These are phyloP conservation scores for Fraxinus pennsylvanica DNA, from an alignment of 257 asterid species.

Conservation along the genomic window DNA sequence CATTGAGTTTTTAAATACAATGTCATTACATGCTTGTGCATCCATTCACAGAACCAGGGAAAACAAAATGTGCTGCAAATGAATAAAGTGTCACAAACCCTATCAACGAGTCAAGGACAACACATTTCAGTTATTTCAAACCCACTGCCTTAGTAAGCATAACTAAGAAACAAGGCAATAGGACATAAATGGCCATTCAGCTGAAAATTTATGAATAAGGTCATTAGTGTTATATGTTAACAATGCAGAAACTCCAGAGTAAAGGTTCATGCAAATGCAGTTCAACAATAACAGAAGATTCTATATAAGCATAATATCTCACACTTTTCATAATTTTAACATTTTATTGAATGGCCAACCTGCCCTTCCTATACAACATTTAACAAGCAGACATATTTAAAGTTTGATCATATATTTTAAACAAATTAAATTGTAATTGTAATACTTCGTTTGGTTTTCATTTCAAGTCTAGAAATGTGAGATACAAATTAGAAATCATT, in stretches of 20 bases:
- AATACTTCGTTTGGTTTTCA: too few species aligned
- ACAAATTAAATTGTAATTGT: too few species aligned
- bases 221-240: neutral
- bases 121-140: neutral
- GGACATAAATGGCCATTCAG: neutral
- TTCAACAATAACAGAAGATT: neutral
- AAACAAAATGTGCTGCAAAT: neutral
- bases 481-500: neutral
- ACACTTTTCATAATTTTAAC: neutral
- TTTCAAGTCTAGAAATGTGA: neutral
- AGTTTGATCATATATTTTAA: too few species aligned
- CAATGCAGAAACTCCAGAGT: neutral
- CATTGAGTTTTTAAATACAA: neutral
- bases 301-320: constrained; percentile 1
- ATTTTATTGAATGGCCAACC: neutral
- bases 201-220: neutral
- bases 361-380: neutral
- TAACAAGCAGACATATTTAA: neutral
- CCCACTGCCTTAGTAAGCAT: neutral
- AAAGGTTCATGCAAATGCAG: neutral
- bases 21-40: neutral
- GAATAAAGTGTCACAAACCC: neutral
- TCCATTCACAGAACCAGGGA: neutral
- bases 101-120: neutral
- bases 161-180: constrained; percentile 5